Percentiles rank a stretch among this genome's conserved stretches.
phyloP scores from a whole-genome alignment of 208 protist species.

The Jaenimonas drosophilae region DNA sequence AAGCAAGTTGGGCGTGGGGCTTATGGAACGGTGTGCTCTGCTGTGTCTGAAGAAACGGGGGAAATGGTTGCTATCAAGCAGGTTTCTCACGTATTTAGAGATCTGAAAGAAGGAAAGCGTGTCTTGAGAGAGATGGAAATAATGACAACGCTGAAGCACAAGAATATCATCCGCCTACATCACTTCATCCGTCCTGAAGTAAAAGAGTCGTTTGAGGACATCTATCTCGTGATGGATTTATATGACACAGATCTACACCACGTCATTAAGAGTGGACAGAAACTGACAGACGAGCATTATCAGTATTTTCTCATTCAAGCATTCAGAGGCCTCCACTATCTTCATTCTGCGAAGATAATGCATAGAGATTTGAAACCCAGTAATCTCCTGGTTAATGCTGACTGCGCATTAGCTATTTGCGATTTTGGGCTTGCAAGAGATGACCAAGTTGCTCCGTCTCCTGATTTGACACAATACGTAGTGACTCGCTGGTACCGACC shows the following conservation, averaged over 20 bases:
- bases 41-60: conserved; percentile 28
- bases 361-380: conserved; percentile 95
- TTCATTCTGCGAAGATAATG: conserved; percentile 96
- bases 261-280: conserved; percentile 93
- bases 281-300: conserved; percentile 95
- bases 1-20: conserved; percentile 80
- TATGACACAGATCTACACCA: conserved; percentile 97
- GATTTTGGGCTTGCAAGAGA: conserved; percentile 90
- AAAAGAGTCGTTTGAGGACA: conserved; percentile 72
- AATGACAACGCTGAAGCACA: conserved; percentile 88
- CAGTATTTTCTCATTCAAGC: conserved; percentile 99
- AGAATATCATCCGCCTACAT: conserved; percentile 88
- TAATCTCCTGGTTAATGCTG: conserved; percentile 94
- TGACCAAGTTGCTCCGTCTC: conserved; percentile 32
- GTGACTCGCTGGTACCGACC: conserved; percentile 99
- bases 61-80: conserved; percentile 97
- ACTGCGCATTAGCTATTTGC: conserved; percentile 93
- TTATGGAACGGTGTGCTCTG: conserved; percentile 84
- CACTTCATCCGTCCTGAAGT: conserved; percentile 70
- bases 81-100: conserved; percentile 91
- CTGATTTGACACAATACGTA: conserved; percentile 95
- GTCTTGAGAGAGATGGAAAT: conserved; percentile 97
- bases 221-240: conserved; percentile 88
- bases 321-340: conserved; percentile 92
- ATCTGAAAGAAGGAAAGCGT: conserved; percentile 93